Conservation (phyloP, 164 flowering plant species). For the Vitis labrusca region DNA sequence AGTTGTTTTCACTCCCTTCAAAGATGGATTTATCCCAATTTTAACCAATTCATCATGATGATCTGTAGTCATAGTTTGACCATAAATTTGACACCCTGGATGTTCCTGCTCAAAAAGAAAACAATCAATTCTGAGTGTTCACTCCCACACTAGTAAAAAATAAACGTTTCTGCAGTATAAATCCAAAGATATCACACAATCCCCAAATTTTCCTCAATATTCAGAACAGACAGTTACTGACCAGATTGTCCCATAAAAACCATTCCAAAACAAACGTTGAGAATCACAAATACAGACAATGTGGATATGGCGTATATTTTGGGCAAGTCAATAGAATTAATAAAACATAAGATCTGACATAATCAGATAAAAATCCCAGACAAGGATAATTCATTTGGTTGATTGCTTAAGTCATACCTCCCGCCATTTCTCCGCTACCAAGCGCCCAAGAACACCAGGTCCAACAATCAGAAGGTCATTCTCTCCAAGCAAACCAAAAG, state of each 20-base stretch:
- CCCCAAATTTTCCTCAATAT: conserved; percentile 2
- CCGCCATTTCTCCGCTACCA: conserved; percentile 82
- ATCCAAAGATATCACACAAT: not conserved
- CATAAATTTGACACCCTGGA: conserved; percentile 75
- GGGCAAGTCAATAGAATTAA: not conserved
- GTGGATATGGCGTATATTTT: too few species aligned
- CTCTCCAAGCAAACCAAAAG: conserved; percentile 43
- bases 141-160: not conserved
- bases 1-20: conserved; percentile 39
- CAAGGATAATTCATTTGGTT: not conserved
- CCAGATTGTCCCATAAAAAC: not conserved
- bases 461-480: conserved; percentile 79
- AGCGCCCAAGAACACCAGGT: conserved; percentile 90
- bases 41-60: conserved; percentile 85
- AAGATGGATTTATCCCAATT: conserved; percentile 66
- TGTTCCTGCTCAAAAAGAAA: conserved; percentile 51
- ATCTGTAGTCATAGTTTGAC: conserved; percentile 72
- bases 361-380: not conserved
- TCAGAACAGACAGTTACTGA: not conserved
- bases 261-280: not conserved
- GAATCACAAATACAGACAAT: not conserved
- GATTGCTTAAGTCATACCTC: conserved; percentile 35
- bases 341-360: not conserved
- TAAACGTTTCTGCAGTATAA: not conserved
- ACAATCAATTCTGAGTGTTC: not conserved